Evolutionary conservation across 805 yeast genomes (phyloP), one percentile per base, ranked within the genome.

Genomic region (Myxozyma neglecta): DNA sequence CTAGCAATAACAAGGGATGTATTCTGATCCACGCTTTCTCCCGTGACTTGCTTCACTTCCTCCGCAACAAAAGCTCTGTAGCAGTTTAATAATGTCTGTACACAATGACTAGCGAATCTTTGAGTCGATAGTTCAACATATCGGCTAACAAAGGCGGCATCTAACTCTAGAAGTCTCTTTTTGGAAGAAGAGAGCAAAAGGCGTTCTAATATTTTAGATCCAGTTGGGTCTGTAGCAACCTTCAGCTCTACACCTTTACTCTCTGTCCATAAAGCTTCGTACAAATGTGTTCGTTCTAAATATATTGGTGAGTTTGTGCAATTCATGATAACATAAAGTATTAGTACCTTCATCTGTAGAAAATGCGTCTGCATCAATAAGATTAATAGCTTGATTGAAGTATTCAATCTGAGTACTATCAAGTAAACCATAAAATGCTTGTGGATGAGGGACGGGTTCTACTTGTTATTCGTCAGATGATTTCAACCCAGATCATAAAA

Each of bases 201-300:
- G 71, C 99, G 80, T 75, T 93, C 99, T 79, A 94, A 81, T 61
- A 94, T 79, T 73, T 93, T 93, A 29, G 98, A 93, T 74, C 97
- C 91, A 60, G 93, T 90, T 71, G 92, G 97, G 71, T 93, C 92
- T 1, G 97, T 93, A 3, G 89, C 97, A 45, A 93, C 79, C 74
- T 94, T 93, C 68, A 94, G 78, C 74, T 93, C 98, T 70, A 92
- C 91, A 1, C 97, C 97, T 52, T 81, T 80, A 24, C 91, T 83
- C 76, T 94, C 99, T 66, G 87, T 93, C 67, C 92, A 80, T 1
- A 93, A 89, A 69, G 94, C 86, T 2, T 81, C 74, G 36, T 90
- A 85, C 70, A 93, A 91, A 1, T 87, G 86, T 7, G 73, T 74
- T 68, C 86, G 82, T 66, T 92, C 97, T 65, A 29, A 7, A 18